These are phyloP conservation scores for Taphrina confusa DNA, from an alignment of 1,139 yeast genomes.

Conservation along the genomic window DNA sequence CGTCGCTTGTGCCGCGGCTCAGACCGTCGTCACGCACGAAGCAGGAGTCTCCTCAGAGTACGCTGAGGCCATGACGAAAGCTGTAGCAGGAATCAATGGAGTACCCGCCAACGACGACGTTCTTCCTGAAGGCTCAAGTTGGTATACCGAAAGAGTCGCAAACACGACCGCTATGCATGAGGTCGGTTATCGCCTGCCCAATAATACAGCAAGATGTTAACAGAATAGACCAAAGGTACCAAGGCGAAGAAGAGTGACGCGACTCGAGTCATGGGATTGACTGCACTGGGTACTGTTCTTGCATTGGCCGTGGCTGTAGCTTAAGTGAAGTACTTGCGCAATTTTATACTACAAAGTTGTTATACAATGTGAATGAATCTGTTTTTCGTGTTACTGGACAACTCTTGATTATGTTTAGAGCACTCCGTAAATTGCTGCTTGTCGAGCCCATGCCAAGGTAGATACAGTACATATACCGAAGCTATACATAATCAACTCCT, in stretches of 20 bases:
- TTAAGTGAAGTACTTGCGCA: too few species aligned
- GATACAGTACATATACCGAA: slow-evolving; percentile 1
- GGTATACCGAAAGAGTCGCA: neutral
- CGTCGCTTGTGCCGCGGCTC: neutral
- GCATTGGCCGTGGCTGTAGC: slow-evolving; percentile 1
- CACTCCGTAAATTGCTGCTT: neutral
- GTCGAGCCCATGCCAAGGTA: neutral
- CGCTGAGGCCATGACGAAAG: neutral
- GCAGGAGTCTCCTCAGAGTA: neutral
- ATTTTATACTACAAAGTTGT: neutral
- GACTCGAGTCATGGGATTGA: neutral
- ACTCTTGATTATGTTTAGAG: too few species aligned
- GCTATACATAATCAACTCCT: neutral
- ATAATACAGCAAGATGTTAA: neutral
- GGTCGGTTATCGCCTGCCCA: neutral
- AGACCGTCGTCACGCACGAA: neutral
- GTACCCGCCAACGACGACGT: slow-evolving; percentile 9
- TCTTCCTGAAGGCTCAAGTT: slow-evolving; percentile 5
- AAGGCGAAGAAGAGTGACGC: slow-evolving; percentile 2
- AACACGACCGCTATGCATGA: slow-evolving; percentile 4
- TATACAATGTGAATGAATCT: neutral
- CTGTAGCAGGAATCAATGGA: slow-evolving; percentile 6
- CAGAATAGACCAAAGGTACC: neutral
- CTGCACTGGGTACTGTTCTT: neutral
- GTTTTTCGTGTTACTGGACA: too few species aligned